Evolutionary conservation across 495 filamentous ascomycete genomes (phyloP).

Genomic region (Glonium stellatum): DNA sequence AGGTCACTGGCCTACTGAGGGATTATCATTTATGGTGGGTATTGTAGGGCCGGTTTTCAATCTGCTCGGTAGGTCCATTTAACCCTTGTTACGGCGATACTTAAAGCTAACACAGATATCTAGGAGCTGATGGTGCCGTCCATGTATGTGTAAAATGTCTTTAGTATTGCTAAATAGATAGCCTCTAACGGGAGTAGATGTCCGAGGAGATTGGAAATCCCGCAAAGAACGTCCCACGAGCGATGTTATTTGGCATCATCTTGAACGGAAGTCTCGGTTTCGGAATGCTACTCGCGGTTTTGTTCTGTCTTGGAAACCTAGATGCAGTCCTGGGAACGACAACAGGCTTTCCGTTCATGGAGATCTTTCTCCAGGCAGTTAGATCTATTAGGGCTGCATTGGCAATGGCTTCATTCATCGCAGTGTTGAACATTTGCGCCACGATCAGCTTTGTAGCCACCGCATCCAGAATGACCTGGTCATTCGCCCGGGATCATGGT

Average conservation of each 20-base stretch:
- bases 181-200: constrained; percentile 20
- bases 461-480: constrained; percentile 26
- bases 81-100: background rate
- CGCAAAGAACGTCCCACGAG: constrained; percentile 16
- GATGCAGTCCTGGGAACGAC: constrained; percentile 35
- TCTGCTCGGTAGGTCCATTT: constrained; percentile 10
- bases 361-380: constrained; percentile 9
- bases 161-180: no score
- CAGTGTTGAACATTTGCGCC: background rate
- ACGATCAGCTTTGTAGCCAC: constrained; percentile 21
- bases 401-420: constrained; percentile 13
- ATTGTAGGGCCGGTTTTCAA: constrained; percentile 3
- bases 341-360: constrained; percentile 13
- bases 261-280: constrained; percentile 31
- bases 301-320: constrained; percentile 34
- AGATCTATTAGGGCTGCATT: constrained; percentile 1
- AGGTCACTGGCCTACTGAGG: constrained; percentile 8
- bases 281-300: constrained; percentile 12
- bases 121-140: constrained; percentile 12
- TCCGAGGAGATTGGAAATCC: constrained; percentile 32
- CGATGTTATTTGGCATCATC: constrained; percentile 26
- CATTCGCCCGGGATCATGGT: constrained; percentile 20
- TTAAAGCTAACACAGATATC: constrained; percentile 2
- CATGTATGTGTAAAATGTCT: constrained; percentile 7
- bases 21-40: constrained; percentile 14